Base-by-base conservation (phyloP, 768 basidiomycete species). In the Leucocoprinus birnbaumii region DNA sequence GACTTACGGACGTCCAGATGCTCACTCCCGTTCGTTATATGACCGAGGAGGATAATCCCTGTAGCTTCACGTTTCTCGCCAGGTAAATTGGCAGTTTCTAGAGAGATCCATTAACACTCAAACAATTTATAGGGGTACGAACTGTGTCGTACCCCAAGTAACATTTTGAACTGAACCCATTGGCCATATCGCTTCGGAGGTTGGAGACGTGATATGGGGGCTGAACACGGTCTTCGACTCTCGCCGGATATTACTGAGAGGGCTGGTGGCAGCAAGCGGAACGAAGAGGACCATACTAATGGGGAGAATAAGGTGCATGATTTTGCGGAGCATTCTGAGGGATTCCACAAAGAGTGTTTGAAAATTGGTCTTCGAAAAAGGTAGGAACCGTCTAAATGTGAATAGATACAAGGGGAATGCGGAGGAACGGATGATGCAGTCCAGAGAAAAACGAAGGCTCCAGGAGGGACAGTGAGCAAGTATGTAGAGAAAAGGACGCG, bases 1-100 rank as follows among this genome's bases (percentile, higher is more conserved):
- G 5, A 65, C 81, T 54, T 57, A 84, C 84, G 40, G 31, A 71
- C 62, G 54, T 84, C 73, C 58, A 84, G 67, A 57, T 84, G 73
- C 61, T 84, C 82, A 50, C 74, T 77, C 34, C 61, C 59, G 50
- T 67, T 66, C 51, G 62, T 61, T 52, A 64, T 59, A 55, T 67
- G 68, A 9, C 83, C 84, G 22, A 86, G 73, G 7, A 84, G 59
- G 41, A 84, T 58, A 31, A 65, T 21, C 13, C 84, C 72, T 3
- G 69, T 74, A 5, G 68, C 65, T 56, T 70, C 64, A 37, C 56
- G 34, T 21, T 64, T 66, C 37, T 72, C 65, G 1, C 25, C 16
- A 2, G 82, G 82, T 34, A 86, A 62, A 37, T 68, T 55, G 21
- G 55, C 55, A 0, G 67, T 71, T 45, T 71, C 72, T 73, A 52